Evolutionary conservation across 2,329 filamentous ascomycete species (phyloP), one percentile per base, ranked within the genome.

Genomic region (Colletotrichum eleusines): DNA sequence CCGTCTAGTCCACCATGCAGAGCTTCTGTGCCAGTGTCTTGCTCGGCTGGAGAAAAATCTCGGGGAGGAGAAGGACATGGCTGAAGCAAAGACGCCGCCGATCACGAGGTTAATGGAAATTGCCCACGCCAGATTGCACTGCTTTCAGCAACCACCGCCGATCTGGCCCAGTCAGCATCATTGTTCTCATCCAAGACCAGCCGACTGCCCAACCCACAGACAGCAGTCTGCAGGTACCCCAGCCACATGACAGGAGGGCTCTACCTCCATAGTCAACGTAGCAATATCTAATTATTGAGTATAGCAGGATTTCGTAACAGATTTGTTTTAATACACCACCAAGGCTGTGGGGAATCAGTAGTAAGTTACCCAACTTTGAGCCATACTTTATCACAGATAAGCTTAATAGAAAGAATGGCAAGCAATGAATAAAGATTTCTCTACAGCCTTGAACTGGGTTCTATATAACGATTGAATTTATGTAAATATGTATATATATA

Each of bases 21-120:
- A 82, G 42, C 16, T 78, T 80, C 14, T 77, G 63, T 7, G 11
- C 57, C 1, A 79, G 54, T 0, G 75, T 35, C 23, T 69, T 74
- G 33, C 78, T 50, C 33, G 31, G 74, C 33, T 35, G 51, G 14
- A 26, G 63, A 53, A 4, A 67, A 16, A 76, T 60, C 18, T 40
- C 55, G 1, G 79, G 79, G 8, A 81, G 55, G 2, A 76, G 54
- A n/a, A 77, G 77, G 42, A 81, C 1, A 59, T 75, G 1, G 71
- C 74, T 0, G 78, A 76, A 53, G 67, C 73, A 18, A 76, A 75
- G 31, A 81, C 75, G 26, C 74, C 83, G 2, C 78, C 86, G 6
- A 84, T 81, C 33, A 85, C 76, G 0, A 89, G 79, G 72, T 89
- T 89, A 77, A 89, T 85, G 72, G 89, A 90, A 66, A 84, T 84